A percentile compares a stretch with the other conserved stretches of the same genome.
These are phyloP conservation scores for Boletus pseudo-olivaceus DNA, from an alignment of 768 basidiomycete genomes.

Conservation along the genomic window DNA sequence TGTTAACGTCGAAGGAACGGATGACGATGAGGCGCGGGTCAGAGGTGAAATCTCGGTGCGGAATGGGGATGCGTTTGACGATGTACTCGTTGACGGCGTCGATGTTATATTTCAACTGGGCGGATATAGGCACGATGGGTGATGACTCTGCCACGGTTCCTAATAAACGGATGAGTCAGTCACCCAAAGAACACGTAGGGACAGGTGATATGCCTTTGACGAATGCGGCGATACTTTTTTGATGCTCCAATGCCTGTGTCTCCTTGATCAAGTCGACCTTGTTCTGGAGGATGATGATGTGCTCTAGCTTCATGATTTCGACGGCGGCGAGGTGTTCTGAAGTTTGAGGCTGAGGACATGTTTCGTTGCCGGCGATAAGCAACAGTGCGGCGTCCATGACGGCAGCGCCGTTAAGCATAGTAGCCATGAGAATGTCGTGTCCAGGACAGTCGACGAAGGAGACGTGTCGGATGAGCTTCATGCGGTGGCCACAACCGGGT, in stretches of 20 bases:
- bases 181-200: not conserved
- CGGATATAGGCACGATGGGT: conserved; percentile 98
- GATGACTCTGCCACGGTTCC: conserved; percentile 97
- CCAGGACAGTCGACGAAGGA: conserved; percentile 98
- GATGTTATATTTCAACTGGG: conserved; percentile 98
- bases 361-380: conserved; percentile 96
- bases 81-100: conserved; percentile 99
- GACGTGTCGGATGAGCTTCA: conserved; percentile 93
- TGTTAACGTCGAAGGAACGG: conserved; percentile 99
- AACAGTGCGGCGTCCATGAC: conserved; percentile 99
- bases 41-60: conserved; percentile 87
- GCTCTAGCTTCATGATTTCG: conserved; percentile 98
- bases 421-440: conserved; percentile 99
- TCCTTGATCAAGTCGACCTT: conserved; percentile 99
- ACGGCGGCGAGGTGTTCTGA: conserved; percentile 98
- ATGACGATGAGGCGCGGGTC: conserved; percentile 96
- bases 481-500: conserved; percentile 83
- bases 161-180: conserved; percentile 26
- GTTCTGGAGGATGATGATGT: conserved; percentile 97
- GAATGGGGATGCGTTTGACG: conserved; percentile 93
- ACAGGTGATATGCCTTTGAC: conserved; percentile 68
- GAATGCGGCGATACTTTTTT: conserved; percentile 93
- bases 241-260: conserved; percentile 88
- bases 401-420: conserved; percentile 99
- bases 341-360: conserved; percentile 98